phyloP scores from a whole-genome alignment of 2,329 filamentous ascomycete genomes.

The Eutypella sp. region DNA sequence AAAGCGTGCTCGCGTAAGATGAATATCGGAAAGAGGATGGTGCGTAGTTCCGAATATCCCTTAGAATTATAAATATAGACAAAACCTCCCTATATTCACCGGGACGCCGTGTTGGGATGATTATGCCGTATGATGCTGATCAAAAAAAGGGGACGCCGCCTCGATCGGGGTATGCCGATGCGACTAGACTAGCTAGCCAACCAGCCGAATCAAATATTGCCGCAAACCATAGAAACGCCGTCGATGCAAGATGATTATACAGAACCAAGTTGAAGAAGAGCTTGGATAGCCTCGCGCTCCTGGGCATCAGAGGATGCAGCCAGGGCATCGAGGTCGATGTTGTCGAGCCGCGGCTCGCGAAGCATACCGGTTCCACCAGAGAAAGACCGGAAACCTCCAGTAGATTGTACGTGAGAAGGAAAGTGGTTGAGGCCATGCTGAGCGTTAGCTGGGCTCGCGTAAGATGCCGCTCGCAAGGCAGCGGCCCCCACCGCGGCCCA shows the following conservation, averaged over 20 bases:
- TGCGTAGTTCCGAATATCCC: slow-evolving; percentile 13
- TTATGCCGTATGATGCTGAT: slow-evolving; percentile 19
- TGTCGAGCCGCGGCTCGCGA: slow-evolving; percentile 45
- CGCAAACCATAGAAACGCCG: slow-evolving; percentile 42
- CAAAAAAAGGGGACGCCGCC: slow-evolving; percentile 22
- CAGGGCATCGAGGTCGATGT: slow-evolving; percentile 48
- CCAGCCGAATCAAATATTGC: slow-evolving; percentile 18
- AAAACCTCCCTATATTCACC: slow-evolving; percentile 15
- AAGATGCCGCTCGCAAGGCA: slow-evolving; percentile 67
- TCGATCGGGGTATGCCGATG: slow-evolving; percentile 20
- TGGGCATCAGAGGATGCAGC: slow-evolving; percentile 57
- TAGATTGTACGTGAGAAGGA: slow-evolving; percentile 45
- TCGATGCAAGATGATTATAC: slow-evolving; percentile 57
- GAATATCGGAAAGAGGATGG: slow-evolving; percentile 13
- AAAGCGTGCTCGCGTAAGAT: slow-evolving; percentile 21
- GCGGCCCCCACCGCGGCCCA: slow-evolving; percentile 88
- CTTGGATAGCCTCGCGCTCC: slow-evolving; percentile 78
- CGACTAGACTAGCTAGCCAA: slow-evolving; percentile 20
- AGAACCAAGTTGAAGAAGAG: slow-evolving; percentile 76
- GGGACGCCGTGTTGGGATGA: slow-evolving; percentile 20
- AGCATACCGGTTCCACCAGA: slow-evolving; percentile 49
- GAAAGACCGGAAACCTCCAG: slow-evolving; percentile 41
- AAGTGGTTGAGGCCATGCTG: slow-evolving; percentile 46
- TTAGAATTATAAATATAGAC: slow-evolving; percentile 12
- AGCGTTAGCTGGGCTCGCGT: slow-evolving; percentile 51